Evolutionary conservation across 2,329 filamentous ascomycete species (phyloP), one percentile per base, ranked within the genome.

Genomic region (Paramyrothecium roridum): DNA sequence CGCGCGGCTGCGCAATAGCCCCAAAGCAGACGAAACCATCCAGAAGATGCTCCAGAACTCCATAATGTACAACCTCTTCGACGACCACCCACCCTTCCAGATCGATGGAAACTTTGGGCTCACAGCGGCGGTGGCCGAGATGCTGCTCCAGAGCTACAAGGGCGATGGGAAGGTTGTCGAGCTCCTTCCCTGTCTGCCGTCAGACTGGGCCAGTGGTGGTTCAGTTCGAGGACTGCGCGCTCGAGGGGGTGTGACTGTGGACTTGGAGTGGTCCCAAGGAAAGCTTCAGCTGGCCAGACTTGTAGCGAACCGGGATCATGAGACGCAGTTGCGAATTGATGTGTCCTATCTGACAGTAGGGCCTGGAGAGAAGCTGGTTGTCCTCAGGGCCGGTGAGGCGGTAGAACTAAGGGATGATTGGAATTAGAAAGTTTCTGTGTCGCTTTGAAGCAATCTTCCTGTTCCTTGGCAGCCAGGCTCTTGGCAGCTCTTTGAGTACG

Each of bases 1-100:
- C 52, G 78, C 79, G 13, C 72, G 80, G 1, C 64, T 82, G 1
- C 48, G 56, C 4, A 61, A 66, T 16, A 50, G 56, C 1, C 20
- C 47, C 13, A 59, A 54, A 1, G 63, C 60, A 1, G 48, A 23
- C 1, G 50, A 50, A 4, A 59, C 63, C 6, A 59, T 63, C 56
- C 57, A 66, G 4, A 16, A 58, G 7, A 30, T 66, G 2, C 19
- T 66, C 1, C 47, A 54, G 8, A 50, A 45, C 1, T 65, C 61
- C 1, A 63, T 57, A 0, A 37, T 65, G 0, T 56, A 63, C 1
- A 66, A 65, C 3, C 12, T 66, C 19, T 40, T 66, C 1, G 59
- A 59, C 16, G 58, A 50, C 2, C 63, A 65, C 30, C 62, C 64
- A 22, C 65, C 64, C 0, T 68, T 68, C 46, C 66, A 68, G 37